A percentile compares a stretch with the other conserved stretches of the same genome.
These are phyloP conservation scores for Moricandia moricandioides DNA, from an alignment of 345 rosid genomes.

Conservation along the genomic window DNA sequence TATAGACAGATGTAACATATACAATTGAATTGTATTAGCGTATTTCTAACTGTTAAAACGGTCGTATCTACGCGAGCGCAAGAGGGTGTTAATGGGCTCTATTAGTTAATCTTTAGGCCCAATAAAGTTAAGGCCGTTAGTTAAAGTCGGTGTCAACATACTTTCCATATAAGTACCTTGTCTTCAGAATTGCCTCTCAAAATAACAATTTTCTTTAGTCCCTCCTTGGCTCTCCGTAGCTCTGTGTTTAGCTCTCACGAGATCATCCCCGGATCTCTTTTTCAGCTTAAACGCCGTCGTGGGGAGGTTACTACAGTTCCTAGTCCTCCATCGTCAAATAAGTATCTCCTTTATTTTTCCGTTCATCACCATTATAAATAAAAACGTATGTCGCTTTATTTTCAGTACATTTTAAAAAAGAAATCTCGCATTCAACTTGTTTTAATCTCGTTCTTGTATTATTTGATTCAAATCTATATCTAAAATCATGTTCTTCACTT, in stretches of 20 bases:
- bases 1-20: no score
- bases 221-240: background rate
- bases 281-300: background rate
- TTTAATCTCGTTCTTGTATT: background rate
- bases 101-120: background rate
- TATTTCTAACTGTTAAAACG: background rate
- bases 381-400: background rate
- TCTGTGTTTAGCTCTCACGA: background rate
- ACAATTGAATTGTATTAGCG: background rate
- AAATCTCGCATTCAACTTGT: slow-evolving; percentile 22
- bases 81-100: background rate
- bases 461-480: background rate
- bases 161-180: background rate
- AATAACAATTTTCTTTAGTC: slow-evolving; percentile 3
- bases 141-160: slow-evolving; percentile 3
- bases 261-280: slow-evolving; percentile 9
- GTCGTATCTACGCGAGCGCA: background rate
- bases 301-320: background rate
- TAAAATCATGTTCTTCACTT: background rate
- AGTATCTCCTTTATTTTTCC: background rate
- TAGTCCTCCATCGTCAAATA: background rate
- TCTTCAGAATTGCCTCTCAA: background rate
- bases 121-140: background rate
- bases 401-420: background rate
- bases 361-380: slow-evolving; percentile 7